A percentile compares a stretch with the other conserved stretches of the same genome.
phyloP scores from a whole-genome alignment of 495 filamentous ascomycete genomes.

The Extremus antarcticus region DNA sequence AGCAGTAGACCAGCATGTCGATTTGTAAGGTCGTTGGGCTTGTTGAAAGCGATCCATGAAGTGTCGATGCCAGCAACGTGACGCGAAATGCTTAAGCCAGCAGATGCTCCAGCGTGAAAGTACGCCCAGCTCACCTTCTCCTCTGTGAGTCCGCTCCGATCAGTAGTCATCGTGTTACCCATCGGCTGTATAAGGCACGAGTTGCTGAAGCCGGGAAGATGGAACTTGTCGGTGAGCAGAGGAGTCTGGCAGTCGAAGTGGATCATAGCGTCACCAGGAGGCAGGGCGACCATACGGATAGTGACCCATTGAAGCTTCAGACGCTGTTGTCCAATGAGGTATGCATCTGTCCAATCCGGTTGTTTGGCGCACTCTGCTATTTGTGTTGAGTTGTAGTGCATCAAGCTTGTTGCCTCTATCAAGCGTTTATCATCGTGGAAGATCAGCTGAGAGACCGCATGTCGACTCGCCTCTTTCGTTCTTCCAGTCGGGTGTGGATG shows the following conservation, averaged over 20 bases:
- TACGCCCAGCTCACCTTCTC: constrained; percentile 97
- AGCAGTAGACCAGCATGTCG: constrained; percentile 89
- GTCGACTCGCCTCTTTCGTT: constrained; percentile 22
- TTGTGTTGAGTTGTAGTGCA: constrained; percentile 67
- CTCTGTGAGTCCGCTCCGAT: constrained; percentile 72
- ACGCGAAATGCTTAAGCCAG: constrained; percentile 79
- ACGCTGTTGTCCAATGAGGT: constrained; percentile 89
- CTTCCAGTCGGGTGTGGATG: constrained; percentile 10
- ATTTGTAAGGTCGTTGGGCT: constrained; percentile 81
- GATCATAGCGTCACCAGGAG: constrained; percentile 71
- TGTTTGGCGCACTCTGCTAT: constrained; percentile 65
- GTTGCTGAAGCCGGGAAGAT: constrained; percentile 75
- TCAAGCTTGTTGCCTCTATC: constrained; percentile 62
- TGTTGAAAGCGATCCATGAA: constrained; percentile 97
- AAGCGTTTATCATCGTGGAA: constrained; percentile 87
- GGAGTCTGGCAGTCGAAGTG: constrained; percentile 75
- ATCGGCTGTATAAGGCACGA: constrained; percentile 82
- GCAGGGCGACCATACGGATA: constrained; percentile 74
- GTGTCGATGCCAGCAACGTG: constrained; percentile 91
- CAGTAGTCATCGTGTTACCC: constrained; percentile 78
- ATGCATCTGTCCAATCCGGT: constrained; percentile 68
- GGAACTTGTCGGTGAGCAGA: constrained; percentile 79
- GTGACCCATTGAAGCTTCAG: constrained; percentile 74
- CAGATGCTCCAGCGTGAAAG: constrained; percentile 89
- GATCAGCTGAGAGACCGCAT: constrained; percentile 67